Evolutionary conservation across 192 early-diverging fungal genomes (phyloP), one percentile per base, ranked within the genome.

Genomic region (Coemansia sp.): DNA sequence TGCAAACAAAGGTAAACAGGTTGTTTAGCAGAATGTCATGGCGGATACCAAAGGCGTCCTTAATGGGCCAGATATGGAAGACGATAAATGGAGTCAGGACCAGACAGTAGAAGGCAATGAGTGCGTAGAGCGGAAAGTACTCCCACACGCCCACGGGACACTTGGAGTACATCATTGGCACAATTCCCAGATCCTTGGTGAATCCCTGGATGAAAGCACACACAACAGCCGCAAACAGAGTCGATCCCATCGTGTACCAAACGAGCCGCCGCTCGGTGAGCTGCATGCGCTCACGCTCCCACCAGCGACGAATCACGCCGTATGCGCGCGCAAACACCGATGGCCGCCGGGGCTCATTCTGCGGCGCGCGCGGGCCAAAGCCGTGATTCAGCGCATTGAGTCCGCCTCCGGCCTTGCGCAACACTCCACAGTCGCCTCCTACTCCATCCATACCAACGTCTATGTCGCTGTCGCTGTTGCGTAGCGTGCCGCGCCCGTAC

Each of bases 81-180:
- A 77, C 74, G 20, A 84, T 80, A n/a, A 81, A 46, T 0, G 83
- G 83, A 6, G 78, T 76, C 22, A 84, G 57, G 12, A 84, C 17
- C 11, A 84, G 19, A 46, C 73, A 79, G 75, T 79, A 79, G 7
- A 84, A 1, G 43, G 78, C 83, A 5, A 65, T 72, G 48, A 79
- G 59, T 32, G 75, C 75, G 55, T 79, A 79, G 10, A 84, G 62
- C 25, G 83, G 77, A 37, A 77, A 84, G 64, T 84, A 84, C 68
- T 84, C 83, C 83, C 77, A 84, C 10, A 80, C 77, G 57, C 77
- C 78, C 4, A 81, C 77, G 5, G 83, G 68, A 43, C 83, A 84
- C 37, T 63, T 67, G 5, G 79, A 72, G 62, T 71, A 82, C 49
- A 22, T 41, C 79, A 82, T 77, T 1, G 79, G 79, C 14, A 77